phyloP scores from a whole-genome alignment of 1,139 yeast genomes.

The Geotrichum fermentans region DNA sequence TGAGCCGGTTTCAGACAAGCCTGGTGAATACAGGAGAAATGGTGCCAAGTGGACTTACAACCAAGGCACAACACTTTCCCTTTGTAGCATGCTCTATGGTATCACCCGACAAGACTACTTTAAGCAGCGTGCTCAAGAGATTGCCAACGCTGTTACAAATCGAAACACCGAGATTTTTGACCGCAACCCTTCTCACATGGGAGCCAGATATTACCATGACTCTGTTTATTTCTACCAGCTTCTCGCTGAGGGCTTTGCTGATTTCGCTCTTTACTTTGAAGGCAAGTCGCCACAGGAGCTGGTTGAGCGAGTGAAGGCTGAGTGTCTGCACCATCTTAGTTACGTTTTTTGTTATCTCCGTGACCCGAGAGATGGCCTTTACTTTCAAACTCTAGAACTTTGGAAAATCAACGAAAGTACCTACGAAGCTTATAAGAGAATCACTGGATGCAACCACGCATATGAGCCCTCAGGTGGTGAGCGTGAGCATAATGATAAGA shows the following conservation, averaged over 20 bases:
- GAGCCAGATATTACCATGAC: slow-evolving; percentile 61
- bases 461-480: slow-evolving; percentile 52
- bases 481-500: slow-evolving; percentile 40
- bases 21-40: slow-evolving; percentile 43
- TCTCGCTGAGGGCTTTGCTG: slow-evolving; percentile 65
- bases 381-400: slow-evolving; percentile 60
- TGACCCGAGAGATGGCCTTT: slow-evolving; percentile 57
- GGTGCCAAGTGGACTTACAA: slow-evolving; percentile 65
- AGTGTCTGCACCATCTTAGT: slow-evolving; percentile 31
- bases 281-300: slow-evolving; percentile 38
- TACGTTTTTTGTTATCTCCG: slow-evolving; percentile 48
- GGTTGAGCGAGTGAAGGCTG: slow-evolving; percentile 28
- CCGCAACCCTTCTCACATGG: slow-evolving; percentile 53
- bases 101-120: slow-evolving; percentile 53
- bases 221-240: slow-evolving; percentile 60
- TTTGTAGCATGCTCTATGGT: slow-evolving; percentile 49
- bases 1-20: slow-evolving; percentile 39
- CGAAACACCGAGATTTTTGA: slow-evolving; percentile 56
- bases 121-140: slow-evolving; percentile 52
- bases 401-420: slow-evolving; percentile 49
- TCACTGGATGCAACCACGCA: slow-evolving; percentile 54
- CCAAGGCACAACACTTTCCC: slow-evolving; percentile 60
- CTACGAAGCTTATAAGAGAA: slow-evolving; percentile 49
- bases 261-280: slow-evolving; percentile 51
- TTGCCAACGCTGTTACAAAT: slow-evolving; percentile 59